phyloP scores from a whole-genome alignment of 768 basidiomycete genomes.

The Favolaschia claudopus region DNA sequence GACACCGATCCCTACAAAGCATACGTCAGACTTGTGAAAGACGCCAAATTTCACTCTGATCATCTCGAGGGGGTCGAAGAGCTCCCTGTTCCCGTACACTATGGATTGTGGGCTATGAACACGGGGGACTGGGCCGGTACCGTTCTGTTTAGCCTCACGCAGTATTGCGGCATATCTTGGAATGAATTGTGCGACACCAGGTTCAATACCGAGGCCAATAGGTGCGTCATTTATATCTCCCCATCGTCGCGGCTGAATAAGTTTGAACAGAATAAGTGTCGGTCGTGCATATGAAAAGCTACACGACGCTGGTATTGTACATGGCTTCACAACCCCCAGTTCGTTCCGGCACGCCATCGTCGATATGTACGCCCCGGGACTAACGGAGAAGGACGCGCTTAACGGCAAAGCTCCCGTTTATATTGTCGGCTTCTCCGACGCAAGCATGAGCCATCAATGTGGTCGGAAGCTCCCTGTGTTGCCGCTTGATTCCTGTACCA shows the following conservation, averaged over 20 bases:
- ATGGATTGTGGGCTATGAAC: constrained; percentile 12
- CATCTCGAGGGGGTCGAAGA: background rate
- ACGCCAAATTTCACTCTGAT: constrained; percentile 12
- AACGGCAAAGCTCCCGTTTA: background rate
- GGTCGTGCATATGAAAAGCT: no score
- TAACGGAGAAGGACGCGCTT: no score
- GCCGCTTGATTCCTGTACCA: no score
- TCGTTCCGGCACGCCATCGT: no score
- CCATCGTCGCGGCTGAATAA: no score
- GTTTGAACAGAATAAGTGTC: no score
- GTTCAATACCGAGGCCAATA: no score
- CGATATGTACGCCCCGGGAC: no score
- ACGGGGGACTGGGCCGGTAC: constrained; percentile 11
- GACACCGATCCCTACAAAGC: background rate
- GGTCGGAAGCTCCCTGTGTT: background rate
- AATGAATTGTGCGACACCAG: background rate
- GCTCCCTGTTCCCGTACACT: background rate
- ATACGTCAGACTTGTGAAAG: background rate
- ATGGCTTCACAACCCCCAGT: no score
- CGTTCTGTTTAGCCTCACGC: constrained; percentile 10
- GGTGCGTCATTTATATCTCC: no score
- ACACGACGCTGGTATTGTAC: no score
- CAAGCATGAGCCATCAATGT: background rate
- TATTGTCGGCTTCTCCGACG: background rate
- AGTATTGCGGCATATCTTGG: constrained; percentile 7